Percentiles rank a stretch among this genome's conserved stretches.
phyloP scores from a whole-genome alignment of 306 rosid species.

The Prosopis cineraria region DNA sequence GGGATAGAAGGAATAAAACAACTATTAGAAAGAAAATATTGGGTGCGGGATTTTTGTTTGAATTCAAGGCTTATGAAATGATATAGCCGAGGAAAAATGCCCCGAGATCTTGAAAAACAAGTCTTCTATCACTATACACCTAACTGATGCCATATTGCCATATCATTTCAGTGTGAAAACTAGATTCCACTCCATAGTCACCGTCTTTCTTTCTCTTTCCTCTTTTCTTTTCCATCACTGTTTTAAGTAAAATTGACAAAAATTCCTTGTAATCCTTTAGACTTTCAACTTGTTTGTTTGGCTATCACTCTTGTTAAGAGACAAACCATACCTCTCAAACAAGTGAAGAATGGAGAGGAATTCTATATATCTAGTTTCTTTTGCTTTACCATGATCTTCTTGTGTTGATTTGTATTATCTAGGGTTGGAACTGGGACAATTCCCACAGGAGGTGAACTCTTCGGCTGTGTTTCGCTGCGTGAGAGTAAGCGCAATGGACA shows the following conservation, averaged over 20 bases:
- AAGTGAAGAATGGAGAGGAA: background rate
- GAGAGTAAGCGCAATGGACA: conserved; percentile 65
- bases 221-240: conserved; percentile 42
- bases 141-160: conserved; percentile 37
- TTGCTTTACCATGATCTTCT: background rate
- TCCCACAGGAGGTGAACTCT: conserved; percentile 67
- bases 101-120: conserved; percentile 26
- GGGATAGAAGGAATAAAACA: background rate
- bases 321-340: conserved; percentile 1
- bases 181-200: conserved; percentile 37
- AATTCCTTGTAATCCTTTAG: conserved; percentile 27
- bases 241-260: conserved; percentile 56
- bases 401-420: conserved; percentile 5
- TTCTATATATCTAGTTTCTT: background rate
- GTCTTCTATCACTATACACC: conserved; percentile 28
- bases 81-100: conserved; percentile 18
- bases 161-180: conserved; percentile 47
- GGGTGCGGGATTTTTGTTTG: conserved; percentile 14
- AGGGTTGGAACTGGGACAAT: conserved; percentile 74
- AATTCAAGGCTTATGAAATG: background rate
- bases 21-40: background rate
- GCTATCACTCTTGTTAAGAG: background rate
- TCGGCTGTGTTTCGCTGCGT: conserved; percentile 71
- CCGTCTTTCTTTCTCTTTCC: conserved; percentile 32
- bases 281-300: background rate